Percentiles rank a stretch among this genome's conserved stretches.
phyloP scores from a whole-genome alignment of 768 basidiomycete species.

The Sutorius australiensis region DNA sequence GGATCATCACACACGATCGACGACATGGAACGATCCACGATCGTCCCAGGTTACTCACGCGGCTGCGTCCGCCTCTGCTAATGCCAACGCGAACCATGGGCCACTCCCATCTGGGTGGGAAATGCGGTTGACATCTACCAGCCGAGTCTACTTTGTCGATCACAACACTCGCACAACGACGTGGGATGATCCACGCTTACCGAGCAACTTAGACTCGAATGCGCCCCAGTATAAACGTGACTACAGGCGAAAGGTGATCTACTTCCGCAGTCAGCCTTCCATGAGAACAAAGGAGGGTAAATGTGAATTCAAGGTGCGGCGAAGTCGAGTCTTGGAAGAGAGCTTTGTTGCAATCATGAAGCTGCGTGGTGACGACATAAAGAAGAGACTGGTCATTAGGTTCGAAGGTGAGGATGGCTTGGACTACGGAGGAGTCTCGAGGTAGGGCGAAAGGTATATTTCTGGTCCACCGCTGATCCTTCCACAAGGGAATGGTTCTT shows the following conservation, averaged over 20 bases:
- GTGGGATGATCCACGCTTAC: constrained; percentile 91
- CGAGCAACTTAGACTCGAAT: constrained; percentile 76
- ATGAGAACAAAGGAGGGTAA: constrained; percentile 76
- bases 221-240: constrained; percentile 96
- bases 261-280: constrained; percentile 88
- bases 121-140: constrained; percentile 84
- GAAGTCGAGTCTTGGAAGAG: constrained; percentile 81
- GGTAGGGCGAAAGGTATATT: constrained; percentile 37
- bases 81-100: constrained; percentile 62
- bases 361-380: constrained; percentile 65
- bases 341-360: constrained; percentile 85
- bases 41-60: constrained; percentile 46
- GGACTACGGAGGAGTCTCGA: constrained; percentile 74
- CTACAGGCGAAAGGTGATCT: constrained; percentile 87
- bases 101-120: constrained; percentile 92
- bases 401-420: constrained; percentile 80
- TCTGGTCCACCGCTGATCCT: constrained; percentile 1
- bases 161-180: constrained; percentile 87
- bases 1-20: constrained; percentile 79
- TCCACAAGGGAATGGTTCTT: constrained; percentile 77
- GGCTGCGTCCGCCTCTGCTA: constrained; percentile 39
- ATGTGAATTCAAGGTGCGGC: constrained; percentile 81
- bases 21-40: constrained; percentile 89
- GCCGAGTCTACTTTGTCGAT: constrained; percentile 88
- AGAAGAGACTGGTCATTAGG: constrained; percentile 65